A percentile compares a stretch with the other conserved stretches of the same genome.
Evolutionary conservation across 257 asterid genomes (phyloP).

Genomic region (Solanum sitiens): DNA sequence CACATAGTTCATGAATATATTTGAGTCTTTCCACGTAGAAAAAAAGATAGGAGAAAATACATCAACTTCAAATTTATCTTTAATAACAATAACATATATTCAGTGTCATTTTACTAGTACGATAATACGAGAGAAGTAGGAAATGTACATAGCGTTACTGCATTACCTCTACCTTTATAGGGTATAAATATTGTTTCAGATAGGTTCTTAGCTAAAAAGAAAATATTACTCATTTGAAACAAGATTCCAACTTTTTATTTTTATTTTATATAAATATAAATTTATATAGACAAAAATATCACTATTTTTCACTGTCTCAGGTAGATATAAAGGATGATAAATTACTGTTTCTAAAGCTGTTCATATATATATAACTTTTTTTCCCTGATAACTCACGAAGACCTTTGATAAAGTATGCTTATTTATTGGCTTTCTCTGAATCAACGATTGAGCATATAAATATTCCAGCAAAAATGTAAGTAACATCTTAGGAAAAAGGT

Average conservation of each 20-base stretch:
- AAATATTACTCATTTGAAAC: neutral
- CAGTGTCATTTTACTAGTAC: neutral
- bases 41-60: neutral
- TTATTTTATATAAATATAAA: neutral
- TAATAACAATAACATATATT: neutral
- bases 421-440: neutral
- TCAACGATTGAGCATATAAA: neutral
- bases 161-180: neutral
- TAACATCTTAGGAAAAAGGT: accelerated
- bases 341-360: neutral
- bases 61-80: neutral
- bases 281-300: neutral
- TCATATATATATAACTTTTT: neutral
- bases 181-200: neutral
- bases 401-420: neutral
- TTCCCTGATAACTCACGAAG: neutral
- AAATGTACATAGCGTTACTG: neutral
- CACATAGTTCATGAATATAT: neutral
- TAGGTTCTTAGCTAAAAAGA: neutral
- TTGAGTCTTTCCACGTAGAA: neutral
- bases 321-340: neutral
- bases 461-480: neutral
- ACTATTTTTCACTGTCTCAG: neutral
- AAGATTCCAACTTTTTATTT: neutral
- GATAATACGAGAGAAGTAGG: neutral